A percentile compares a stretch with the other conserved stretches of the same genome.
Conservation (phyloP, 2,329 filamentous ascomycete species). For the Hypomyces perniciosus region DNA sequence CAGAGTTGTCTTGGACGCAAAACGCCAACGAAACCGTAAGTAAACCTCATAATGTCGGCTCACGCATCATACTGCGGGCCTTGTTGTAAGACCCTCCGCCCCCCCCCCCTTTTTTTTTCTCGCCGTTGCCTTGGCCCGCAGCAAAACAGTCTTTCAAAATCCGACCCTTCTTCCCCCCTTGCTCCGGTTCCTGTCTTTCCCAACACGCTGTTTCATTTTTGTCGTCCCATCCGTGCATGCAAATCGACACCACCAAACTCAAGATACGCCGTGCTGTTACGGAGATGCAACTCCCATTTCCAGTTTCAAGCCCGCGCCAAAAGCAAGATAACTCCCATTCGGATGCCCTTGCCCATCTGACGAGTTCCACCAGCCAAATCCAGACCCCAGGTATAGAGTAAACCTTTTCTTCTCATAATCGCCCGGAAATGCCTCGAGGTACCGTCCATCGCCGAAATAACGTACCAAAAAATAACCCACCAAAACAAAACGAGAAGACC, state of each 20-base stretch:
- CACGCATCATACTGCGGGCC: too few species aligned
- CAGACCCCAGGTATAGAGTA: conserved; percentile 18
- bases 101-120: too few species aligned
- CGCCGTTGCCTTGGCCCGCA: too few species aligned
- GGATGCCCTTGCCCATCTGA: conserved; percentile 14
- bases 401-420: conserved; percentile 17
- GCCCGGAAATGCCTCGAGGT: conserved; percentile 17
- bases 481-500: conserved; percentile 15
- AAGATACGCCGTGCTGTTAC: conserved; percentile 15
- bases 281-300: conserved; percentile 15
- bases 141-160: background rate
- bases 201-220: conserved; percentile 6
- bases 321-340: conserved; percentile 15
- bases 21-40: too few species aligned
- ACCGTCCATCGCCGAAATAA: conserved; percentile 12
- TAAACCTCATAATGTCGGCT: too few species aligned
- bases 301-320: conserved; percentile 14
- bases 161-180: background rate
- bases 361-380: conserved; percentile 11
- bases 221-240: conserved; percentile 8
- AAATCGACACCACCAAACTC: conserved; percentile 13
- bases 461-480: conserved; percentile 9
- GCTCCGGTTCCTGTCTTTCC: background rate
- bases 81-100: too few species aligned
- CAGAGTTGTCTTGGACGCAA: background rate